Base-by-base conservation (phyloP, 2,329 filamentous ascomycete genomes). In the Xylariaceae sp. region DNA sequence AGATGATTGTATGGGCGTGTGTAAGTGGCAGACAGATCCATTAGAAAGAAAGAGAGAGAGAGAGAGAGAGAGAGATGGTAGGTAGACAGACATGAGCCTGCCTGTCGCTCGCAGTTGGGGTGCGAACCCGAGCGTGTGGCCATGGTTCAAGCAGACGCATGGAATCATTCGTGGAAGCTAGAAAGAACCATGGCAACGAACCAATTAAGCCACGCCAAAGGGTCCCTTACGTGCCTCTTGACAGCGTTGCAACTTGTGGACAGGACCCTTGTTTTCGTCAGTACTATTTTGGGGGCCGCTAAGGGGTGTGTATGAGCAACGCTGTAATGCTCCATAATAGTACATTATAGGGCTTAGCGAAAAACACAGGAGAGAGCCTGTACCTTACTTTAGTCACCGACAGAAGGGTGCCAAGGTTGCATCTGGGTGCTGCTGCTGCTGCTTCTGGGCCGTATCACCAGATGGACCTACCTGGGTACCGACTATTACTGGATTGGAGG, bases 251-350 rank as follows among this genome's bases (percentile, higher is more conserved):
- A 56, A 51, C 63, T 56, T 51, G 59, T 18, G 56, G 35, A 53
- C 7, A 15, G 15, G 7, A 11, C 44, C 44, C 44, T n/a, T 17
- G 13, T 47, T n/a, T 23, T 50, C n/a, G 64, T 65, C 62, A 64
- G 62, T 56, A 55, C 64, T 66, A 66, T 66, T 66, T 66, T 66
- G 64, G 62, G 64, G 64, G 64, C 60, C 51, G 44, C 37, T 30
- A 37, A 45, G 9, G 13, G 11, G 37, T 8, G 23, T 30, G 13
- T 18, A 42, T 17, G 35, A 11, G 35, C 13, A 35, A 13, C 9
- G 49, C 48, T 30, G 17, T 30, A n/a, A 44, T 51, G 55, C 60
- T 57, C 57, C 60, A 60, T 64, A 48, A 42, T 45, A 15, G 42
- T 45, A 45, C 42, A 45, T 58, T 15, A 7, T 59, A 65, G 56